Conservation (phyloP, 495 filamentous ascomycete species). For the Aspergillus biplanus region DNA sequence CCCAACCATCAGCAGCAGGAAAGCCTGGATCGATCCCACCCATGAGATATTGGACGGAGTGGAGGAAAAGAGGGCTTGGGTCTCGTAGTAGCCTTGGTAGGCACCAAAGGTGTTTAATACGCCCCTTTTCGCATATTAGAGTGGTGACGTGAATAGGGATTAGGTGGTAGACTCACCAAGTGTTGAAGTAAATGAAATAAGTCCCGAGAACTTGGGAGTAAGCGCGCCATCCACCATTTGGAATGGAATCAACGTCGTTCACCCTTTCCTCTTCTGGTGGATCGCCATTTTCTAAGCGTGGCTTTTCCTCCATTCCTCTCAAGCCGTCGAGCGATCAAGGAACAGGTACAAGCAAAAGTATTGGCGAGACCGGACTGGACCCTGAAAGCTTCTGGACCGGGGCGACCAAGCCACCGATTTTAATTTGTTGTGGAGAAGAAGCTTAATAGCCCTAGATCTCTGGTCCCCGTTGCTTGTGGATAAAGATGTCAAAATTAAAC, state of each 20-base stretch:
- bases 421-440: too few species aligned
- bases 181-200: conserved; percentile 1
- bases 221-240: background rate
- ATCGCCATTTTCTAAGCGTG: background rate
- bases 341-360: background rate
- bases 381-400: background rate
- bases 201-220: background rate
- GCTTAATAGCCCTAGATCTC: too few species aligned
- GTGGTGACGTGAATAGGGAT: background rate
- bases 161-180: background rate
- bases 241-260: background rate
- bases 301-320: background rate
- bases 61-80: conserved; percentile 22
- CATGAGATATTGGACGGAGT: conserved; percentile 50
- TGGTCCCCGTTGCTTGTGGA: too few species aligned
- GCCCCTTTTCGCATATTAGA: conserved; percentile 17
- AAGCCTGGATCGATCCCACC: conserved; percentile 56
- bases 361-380: background rate
- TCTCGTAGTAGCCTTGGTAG: conserved; percentile 31
- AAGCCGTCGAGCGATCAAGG: too few species aligned
- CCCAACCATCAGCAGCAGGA: conserved; percentile 58
- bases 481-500: too few species aligned
- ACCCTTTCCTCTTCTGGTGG: background rate
- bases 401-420: too few species aligned
- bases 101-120: conserved; percentile 36